Percentiles rank a stretch among this genome's conserved stretches.
These are phyloP conservation scores for Madurella fahalii DNA, from an alignment of 2,329 filamentous ascomycete species.

Conservation along the genomic window DNA sequence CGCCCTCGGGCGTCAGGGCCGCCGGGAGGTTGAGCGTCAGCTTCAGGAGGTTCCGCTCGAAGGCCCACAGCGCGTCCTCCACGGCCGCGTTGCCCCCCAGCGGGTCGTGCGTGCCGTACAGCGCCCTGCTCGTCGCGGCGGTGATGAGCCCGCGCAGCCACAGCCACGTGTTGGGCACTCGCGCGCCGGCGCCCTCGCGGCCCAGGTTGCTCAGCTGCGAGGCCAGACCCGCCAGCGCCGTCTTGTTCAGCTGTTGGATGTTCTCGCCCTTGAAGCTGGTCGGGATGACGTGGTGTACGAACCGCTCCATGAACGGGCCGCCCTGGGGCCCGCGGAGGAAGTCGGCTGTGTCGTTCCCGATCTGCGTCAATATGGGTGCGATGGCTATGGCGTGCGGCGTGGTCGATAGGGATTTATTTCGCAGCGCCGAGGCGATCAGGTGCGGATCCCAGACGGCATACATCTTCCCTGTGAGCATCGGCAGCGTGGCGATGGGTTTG, in stretches of 20 bases:
- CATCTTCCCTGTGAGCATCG: conserved; percentile 20
- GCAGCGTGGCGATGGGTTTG: conserved; percentile 15
- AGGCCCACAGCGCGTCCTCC: conserved; percentile 30
- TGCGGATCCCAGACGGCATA: conserved; percentile 20
- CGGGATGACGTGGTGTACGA: conserved; percentile 5
- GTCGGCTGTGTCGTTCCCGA: not conserved
- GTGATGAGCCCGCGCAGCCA: conserved; percentile 7
- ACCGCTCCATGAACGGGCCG: not conserved
- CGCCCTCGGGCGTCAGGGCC: conserved; percentile 36
- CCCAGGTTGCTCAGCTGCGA: not conserved
- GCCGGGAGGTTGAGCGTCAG: conserved; percentile 33
- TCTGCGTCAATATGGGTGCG: not conserved
- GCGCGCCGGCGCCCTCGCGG: not conserved
- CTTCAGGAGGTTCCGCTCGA: conserved; percentile 38
- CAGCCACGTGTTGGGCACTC: conserved; percentile 10
- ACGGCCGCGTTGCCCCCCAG: conserved; percentile 1
- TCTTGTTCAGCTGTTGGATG: not conserved
- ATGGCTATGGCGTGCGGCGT: conserved; percentile 5
- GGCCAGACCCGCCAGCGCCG: conserved; percentile 1
- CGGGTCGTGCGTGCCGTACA: conserved; percentile 15
- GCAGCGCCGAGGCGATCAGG: conserved; percentile 14
- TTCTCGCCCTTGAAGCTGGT: not conserved
- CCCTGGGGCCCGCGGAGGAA: not conserved
- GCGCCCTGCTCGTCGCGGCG: not conserved
- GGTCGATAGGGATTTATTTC: conserved; percentile 13